Evolutionary conservation across 768 basidiomycete species (phyloP).

Genomic region (Tulasnella sp.): DNA sequence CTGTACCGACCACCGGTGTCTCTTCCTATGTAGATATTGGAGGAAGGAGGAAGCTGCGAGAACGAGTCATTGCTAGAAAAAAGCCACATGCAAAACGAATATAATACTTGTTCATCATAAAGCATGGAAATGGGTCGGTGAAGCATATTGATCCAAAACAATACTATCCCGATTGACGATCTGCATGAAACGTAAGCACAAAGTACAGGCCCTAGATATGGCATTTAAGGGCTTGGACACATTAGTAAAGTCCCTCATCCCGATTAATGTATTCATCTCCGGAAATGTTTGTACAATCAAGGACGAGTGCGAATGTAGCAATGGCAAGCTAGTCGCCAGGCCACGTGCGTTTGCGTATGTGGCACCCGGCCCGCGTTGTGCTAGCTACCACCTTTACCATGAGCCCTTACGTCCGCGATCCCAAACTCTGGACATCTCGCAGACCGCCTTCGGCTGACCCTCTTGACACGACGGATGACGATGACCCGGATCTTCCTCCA

Average conservation of each 20-base stretch:
- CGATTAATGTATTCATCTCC: neutral
- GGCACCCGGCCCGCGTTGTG: neutral
- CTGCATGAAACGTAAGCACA: no score
- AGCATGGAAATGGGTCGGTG: neutral
- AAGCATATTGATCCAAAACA: neutral
- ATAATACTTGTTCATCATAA: neutral
- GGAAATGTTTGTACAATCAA: neutral
- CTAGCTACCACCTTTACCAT: neutral
- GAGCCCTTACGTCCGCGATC: neutral
- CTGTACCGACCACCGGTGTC: neutral
- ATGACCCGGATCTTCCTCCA: constrained; percentile 7
- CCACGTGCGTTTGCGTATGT: neutral
- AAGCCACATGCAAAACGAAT: neutral
- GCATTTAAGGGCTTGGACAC: neutral
- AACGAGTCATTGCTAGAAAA: neutral
- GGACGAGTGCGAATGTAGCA: neutral
- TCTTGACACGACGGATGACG: constrained; percentile 19
- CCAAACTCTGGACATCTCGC: constrained; percentile 12
- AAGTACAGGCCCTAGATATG: neutral
- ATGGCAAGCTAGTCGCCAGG: neutral
- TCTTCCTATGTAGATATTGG: neutral
- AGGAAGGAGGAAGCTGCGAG: neutral
- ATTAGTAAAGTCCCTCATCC: neutral
- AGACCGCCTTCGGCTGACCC: neutral
- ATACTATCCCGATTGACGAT: no score